Conservation (phyloP, 192 early-diverging fungal species). For the Umbelopsis isabellina region DNA sequence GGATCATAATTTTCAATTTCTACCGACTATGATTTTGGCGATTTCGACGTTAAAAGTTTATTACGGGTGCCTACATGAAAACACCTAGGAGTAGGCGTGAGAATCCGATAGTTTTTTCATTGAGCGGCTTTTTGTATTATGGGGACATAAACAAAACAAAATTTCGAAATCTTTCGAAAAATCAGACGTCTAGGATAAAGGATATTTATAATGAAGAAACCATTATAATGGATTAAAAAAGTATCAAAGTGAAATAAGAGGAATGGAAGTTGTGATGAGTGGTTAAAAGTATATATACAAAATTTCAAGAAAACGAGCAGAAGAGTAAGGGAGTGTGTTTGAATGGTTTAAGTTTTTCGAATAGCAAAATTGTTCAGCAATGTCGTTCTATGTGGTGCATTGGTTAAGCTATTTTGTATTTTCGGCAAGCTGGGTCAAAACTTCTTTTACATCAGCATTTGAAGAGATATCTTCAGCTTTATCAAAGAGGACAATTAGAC, state of each 20-base stretch:
- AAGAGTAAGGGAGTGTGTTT: too few relatives aligned
- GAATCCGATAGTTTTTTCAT: too few relatives aligned
- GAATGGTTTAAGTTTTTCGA: too few relatives aligned
- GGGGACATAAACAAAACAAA: too few relatives aligned
- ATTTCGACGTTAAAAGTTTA: too few relatives aligned
- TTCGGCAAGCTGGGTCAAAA: background rate
- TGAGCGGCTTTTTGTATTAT: too few relatives aligned
- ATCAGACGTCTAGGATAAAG: background rate
- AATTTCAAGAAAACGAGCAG: background rate
- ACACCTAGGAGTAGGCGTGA: too few relatives aligned
- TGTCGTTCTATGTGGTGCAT: background rate
- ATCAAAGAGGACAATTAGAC: background rate
- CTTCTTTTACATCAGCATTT: background rate
- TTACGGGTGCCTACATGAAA: too few relatives aligned
- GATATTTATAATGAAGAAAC: background rate
- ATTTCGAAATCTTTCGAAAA: too few relatives aligned
- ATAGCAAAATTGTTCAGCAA: too few relatives aligned
- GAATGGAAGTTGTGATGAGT: conserved; percentile 1
- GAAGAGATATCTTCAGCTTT: background rate
- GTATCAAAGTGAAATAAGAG: background rate
- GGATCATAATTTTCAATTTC: too few relatives aligned
- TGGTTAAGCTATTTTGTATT: background rate
- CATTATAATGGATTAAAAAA: background rate
- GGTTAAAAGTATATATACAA: conserved; percentile 19
- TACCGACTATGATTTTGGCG: too few relatives aligned